These are phyloP conservation scores for Mrakia hoshinonis DNA, from an alignment of 768 basidiomycete species.

Conservation along the genomic window DNA sequence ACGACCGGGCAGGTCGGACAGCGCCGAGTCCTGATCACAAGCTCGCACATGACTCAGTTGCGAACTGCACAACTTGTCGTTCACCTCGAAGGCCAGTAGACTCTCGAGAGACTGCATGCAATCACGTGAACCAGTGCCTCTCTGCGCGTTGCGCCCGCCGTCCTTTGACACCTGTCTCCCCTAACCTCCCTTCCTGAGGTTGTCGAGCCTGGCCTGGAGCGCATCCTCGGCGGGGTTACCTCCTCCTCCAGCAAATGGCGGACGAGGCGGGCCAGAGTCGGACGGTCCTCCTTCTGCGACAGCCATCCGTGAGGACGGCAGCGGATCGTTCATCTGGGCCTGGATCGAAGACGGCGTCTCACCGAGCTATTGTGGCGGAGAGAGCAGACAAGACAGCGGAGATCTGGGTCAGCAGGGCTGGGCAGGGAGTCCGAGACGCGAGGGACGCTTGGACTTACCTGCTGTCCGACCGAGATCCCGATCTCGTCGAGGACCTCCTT, in stretches of 20 bases:
- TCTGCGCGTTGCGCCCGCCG: no score
- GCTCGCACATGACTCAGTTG: no score
- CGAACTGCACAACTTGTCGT: no score
- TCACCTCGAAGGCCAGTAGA: no score
- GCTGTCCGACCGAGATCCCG: slow-evolving; percentile 82
- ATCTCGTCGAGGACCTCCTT: slow-evolving; percentile 96
- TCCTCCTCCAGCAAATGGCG: slow-evolving; percentile 33
- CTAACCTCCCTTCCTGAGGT: slow-evolving; percentile 45
- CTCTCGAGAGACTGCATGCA: no score
- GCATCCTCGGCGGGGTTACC: slow-evolving; percentile 73
- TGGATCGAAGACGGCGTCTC: slow-evolving; percentile 64
- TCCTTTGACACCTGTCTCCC: no score
- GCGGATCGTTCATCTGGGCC: slow-evolving; percentile 53
- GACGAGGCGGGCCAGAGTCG: slow-evolving; percentile 40
- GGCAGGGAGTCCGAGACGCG: background rate
- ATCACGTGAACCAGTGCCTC: no score
- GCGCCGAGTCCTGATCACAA: no score
- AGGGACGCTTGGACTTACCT: slow-evolving; percentile 37
- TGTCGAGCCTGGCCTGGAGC: slow-evolving; percentile 85
- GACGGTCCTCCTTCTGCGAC: slow-evolving; percentile 68
- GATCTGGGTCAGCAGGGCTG: background rate
- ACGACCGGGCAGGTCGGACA: no score
- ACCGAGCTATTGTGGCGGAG: slow-evolving; percentile 52
- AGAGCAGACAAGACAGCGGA: background rate
- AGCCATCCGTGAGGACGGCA: slow-evolving; percentile 60